These are phyloP conservation scores for Aspergillus conjunctus DNA, from an alignment of 495 filamentous ascomycete genomes.

Conservation along the genomic window DNA sequence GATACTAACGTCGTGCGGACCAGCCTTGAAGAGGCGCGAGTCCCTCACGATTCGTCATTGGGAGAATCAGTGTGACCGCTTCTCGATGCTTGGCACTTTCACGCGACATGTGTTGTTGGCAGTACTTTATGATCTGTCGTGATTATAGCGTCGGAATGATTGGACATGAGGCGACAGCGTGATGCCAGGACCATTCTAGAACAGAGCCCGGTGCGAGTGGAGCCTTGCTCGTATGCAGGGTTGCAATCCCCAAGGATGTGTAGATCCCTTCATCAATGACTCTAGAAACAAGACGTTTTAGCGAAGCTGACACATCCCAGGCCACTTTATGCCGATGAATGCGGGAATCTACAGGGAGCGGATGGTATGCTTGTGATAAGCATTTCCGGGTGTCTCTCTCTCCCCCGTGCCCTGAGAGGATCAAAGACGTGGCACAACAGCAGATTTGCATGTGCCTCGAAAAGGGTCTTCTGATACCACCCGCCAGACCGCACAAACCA, in stretches of 20 bases:
- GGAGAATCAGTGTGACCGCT: conserved; percentile 21
- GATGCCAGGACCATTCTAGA: conserved; percentile 19
- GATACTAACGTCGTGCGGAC: conserved; percentile 17
- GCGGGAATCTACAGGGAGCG: conserved; percentile 6
- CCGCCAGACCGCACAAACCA: not conserved
- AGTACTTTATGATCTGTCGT: conserved; percentile 5
- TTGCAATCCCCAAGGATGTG: conserved; percentile 11
- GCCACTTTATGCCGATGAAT: not conserved
- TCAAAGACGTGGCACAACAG: conserved; percentile 15
- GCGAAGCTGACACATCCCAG: conserved; percentile 1
- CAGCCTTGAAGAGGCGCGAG: conserved; percentile 14
- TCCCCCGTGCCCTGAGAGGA: not conserved
- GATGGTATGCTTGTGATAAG: conserved; percentile 21
- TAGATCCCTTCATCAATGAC: conserved; percentile 11
- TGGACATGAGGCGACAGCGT: conserved; percentile 6
- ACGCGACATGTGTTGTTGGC: conserved; percentile 21
- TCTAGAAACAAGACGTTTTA: conserved; percentile 2
- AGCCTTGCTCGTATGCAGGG: conserved; percentile 13
- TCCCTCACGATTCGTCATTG: conserved; percentile 12
- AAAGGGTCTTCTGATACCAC: conserved; percentile 22
- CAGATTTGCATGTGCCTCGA: conserved; percentile 17
- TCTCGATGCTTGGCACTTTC: conserved; percentile 21
- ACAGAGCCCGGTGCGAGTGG: conserved; percentile 10
- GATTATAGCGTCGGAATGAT: conserved; percentile 1
- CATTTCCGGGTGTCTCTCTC: not conserved